A percentile compares a stretch with the other conserved stretches of the same genome.
Evolutionary conservation across 2,329 filamentous ascomycete species (phyloP).

Genomic region (Sporothrix schenckii): DNA sequence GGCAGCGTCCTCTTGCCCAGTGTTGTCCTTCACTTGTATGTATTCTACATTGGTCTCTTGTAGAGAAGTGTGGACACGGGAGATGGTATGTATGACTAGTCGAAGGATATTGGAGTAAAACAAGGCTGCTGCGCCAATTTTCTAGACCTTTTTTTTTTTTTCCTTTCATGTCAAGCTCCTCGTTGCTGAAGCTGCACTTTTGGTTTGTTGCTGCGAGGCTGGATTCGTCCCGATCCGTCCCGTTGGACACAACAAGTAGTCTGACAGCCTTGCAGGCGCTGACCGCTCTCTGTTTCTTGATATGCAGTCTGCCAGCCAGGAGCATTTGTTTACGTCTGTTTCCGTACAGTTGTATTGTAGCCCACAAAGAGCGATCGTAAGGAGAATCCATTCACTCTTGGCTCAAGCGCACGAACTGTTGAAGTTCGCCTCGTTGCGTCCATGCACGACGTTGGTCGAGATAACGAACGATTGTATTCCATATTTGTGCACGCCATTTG

Average conservation of each 20-base stretch:
- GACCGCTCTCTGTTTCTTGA: too few relatives aligned
- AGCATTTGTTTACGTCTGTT: too few relatives aligned
- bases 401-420: neutral
- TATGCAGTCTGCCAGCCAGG: too few relatives aligned
- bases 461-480: neutral
- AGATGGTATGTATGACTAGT: slow-evolving; percentile 29
- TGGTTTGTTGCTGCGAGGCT: too few relatives aligned
- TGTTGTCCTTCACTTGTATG: neutral
- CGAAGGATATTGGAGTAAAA: slow-evolving; percentile 11
- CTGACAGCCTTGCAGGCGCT: too few relatives aligned
- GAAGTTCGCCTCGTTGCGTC: neutral
- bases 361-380: too few relatives aligned
- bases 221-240: too few relatives aligned
- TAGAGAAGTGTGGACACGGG: slow-evolving; percentile 1
- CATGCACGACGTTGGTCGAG: neutral
- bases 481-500: slow-evolving; percentile 3
- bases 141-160: neutral
- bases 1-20: slow-evolving; percentile 13
- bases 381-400: too few relatives aligned
- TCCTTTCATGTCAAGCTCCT: too few relatives aligned
- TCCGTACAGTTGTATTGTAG: too few relatives aligned
- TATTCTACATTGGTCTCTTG: neutral
- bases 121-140: slow-evolving; percentile 9
- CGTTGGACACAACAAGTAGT: too few relatives aligned
- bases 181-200: too few relatives aligned